phyloP scores from a whole-genome alignment of 1,284 basidiomycete genomes.

The Laetiporus sulphureus region DNA sequence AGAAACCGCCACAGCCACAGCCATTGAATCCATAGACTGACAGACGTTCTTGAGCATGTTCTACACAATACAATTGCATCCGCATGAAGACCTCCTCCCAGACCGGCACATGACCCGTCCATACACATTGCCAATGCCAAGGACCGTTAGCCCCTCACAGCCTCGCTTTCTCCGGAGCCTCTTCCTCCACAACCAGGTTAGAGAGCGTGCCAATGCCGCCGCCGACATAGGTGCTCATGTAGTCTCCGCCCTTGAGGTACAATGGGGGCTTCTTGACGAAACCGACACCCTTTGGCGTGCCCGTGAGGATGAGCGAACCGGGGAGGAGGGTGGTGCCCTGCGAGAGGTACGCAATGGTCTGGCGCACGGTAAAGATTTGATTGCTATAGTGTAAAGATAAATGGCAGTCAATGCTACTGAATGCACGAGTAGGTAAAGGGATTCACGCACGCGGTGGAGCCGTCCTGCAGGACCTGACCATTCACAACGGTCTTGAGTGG shows the following conservation, averaged over 20 bases:
- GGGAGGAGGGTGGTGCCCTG: constrained; percentile 82
- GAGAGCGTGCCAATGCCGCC: constrained; percentile 67
- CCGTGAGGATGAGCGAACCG: constrained; percentile 79
- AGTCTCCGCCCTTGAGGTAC: constrained; percentile 74
- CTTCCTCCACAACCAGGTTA: constrained; percentile 70
- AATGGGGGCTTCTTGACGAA: constrained; percentile 66
- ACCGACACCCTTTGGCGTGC: constrained; percentile 74
- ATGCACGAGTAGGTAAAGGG: too few relatives aligned
- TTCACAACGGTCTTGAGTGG: constrained; percentile 65
- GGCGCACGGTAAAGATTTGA: constrained; percentile 68
- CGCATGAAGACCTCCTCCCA: too few relatives aligned
- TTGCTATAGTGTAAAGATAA: constrained; percentile 49
- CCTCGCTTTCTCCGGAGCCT: constrained; percentile 31
- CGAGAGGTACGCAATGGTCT: constrained; percentile 74
- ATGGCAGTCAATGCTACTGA: too few relatives aligned
- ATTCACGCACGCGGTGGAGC: constrained; percentile 56
- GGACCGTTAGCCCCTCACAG: constrained; percentile 23
- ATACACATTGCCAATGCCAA: neutral
- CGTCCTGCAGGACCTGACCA: constrained; percentile 63
- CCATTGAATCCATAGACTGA: too few relatives aligned
- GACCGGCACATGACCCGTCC: too few relatives aligned
- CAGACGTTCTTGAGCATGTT: too few relatives aligned
- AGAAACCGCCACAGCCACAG: too few relatives aligned
- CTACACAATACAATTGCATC: too few relatives aligned
- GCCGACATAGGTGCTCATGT: constrained; percentile 59